These are phyloP conservation scores for Teratosphaeria viscida DNA, from an alignment of 2,329 filamentous ascomycete species.

Conservation along the genomic window DNA sequence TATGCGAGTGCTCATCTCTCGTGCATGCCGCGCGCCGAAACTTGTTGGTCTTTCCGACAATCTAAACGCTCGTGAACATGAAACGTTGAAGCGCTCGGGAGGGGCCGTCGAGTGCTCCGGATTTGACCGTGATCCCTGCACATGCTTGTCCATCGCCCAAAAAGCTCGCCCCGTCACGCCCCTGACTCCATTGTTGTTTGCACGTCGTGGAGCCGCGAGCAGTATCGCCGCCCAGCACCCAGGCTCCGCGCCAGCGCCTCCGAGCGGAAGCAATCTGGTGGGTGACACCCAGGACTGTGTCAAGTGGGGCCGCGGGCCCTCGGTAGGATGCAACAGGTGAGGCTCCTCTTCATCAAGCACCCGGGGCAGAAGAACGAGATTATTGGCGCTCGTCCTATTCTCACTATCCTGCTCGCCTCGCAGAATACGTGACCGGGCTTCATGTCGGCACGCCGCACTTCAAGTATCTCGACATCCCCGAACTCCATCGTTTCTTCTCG, in stretches of 20 bases:
- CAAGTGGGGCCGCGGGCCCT: neutral
- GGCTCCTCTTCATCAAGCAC: neutral
- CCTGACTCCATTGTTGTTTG: neutral
- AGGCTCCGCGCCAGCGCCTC: neutral
- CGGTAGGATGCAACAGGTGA: neutral
- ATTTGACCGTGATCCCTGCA: neutral
- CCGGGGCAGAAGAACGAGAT: neutral
- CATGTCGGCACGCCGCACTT: neutral
- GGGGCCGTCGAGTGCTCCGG: neutral
- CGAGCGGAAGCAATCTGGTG: neutral
- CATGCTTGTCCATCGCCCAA: neutral
- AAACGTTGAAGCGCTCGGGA: neutral
- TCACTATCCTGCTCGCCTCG: neutral
- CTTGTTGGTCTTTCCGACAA: neutral
- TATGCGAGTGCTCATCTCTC: neutral
- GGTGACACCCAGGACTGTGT: neutral
- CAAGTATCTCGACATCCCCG: slow-evolving; percentile 1
- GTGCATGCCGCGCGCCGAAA: neutral
- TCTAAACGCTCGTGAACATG: neutral
- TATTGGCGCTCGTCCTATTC: neutral
- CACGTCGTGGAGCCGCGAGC: neutral
- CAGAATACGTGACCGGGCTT: neutral
- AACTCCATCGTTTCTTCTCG: slow-evolving; percentile 1
- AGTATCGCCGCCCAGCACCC: neutral
- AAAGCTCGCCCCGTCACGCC: neutral